These are phyloP conservation scores for Pichia sp. DNA, from an alignment of 1,139 yeast genomes.

Conservation along the genomic window DNA sequence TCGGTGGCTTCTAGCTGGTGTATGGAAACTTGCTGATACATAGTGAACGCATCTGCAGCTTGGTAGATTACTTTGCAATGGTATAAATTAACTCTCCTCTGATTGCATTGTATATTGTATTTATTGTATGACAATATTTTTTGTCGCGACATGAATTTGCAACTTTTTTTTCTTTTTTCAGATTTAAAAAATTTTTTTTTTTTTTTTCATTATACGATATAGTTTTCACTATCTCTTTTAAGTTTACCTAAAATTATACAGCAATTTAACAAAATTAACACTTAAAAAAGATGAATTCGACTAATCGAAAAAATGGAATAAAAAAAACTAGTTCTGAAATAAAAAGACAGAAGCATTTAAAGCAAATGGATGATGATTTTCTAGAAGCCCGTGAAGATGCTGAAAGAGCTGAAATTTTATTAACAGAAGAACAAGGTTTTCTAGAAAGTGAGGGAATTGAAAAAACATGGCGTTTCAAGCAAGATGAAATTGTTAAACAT, in stretches of 20 bases:
- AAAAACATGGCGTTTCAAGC: slow-evolving; percentile 77
- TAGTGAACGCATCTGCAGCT: too few species aligned
- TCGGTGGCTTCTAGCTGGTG: too few species aligned
- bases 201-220: too few species aligned
- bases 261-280: neutral
- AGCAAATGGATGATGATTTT: slow-evolving; percentile 64
- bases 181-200: neutral
- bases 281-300: neutral
- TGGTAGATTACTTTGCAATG: too few species aligned
- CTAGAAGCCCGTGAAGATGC: slow-evolving; percentile 75
- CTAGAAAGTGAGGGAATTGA: slow-evolving; percentile 94
- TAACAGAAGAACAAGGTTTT: slow-evolving; percentile 79
- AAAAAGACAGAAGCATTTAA: slow-evolving; percentile 34
- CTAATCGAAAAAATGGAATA: neutral
- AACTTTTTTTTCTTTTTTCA: neutral
- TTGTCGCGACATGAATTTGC: neutral
- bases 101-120: too few species aligned
- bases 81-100: too few species aligned
- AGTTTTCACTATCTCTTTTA: too few species aligned
- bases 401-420: slow-evolving; percentile 75
- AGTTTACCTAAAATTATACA: neutral
- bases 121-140: neutral
- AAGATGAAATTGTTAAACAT: slow-evolving; percentile 67
- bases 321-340: neutral
- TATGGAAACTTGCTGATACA: too few species aligned